These are phyloP conservation scores for Dendrocalamus sinicus DNA, from an alignment of 176 grass and related monocot species.

Conservation along the genomic window DNA sequence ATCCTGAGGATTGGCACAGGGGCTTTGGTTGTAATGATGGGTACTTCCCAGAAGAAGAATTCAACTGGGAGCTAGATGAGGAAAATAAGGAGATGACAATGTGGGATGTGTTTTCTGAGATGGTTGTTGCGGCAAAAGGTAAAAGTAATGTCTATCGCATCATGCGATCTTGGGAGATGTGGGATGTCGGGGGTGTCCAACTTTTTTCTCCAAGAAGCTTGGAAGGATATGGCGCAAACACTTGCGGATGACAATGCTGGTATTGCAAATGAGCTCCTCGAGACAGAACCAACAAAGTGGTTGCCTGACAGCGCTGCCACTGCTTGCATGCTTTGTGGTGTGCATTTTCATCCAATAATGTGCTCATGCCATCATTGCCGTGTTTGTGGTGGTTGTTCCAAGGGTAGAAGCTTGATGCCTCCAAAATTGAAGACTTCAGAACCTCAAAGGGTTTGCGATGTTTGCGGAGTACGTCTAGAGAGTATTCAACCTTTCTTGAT, in stretches of 20 bases:
- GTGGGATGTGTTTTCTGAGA: conserved; percentile 80
- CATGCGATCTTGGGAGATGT: conserved; percentile 40
- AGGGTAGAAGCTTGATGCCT: conserved; percentile 64
- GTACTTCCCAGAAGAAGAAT: conserved; percentile 64
- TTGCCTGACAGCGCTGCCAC: conserved; percentile 60
- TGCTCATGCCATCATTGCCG: conserved; percentile 63
- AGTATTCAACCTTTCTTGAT: conserved; percentile 62
- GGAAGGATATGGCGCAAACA: conserved; percentile 66
- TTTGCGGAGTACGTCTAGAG: conserved; percentile 61
- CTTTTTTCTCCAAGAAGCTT: conserved; percentile 59
- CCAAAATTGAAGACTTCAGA: conserved; percentile 66
- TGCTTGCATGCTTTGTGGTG: conserved; percentile 69
- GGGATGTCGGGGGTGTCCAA: conserved; percentile 44
- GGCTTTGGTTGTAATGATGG: conserved; percentile 54
- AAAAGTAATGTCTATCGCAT: conserved; percentile 46
- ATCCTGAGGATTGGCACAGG: conserved; percentile 49
- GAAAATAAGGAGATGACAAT: conserved; percentile 65
- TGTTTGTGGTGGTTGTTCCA: conserved; percentile 61
- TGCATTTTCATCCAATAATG: conserved; percentile 69
- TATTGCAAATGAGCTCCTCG: conserved; percentile 50
- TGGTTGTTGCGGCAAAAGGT: conserved; percentile 47
- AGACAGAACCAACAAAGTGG: conserved; percentile 64
- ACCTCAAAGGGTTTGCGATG: conserved; percentile 73
- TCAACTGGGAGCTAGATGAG: conserved; percentile 58
- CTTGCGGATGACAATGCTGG: conserved; percentile 52